phyloP scores from a whole-genome alignment of 2,329 filamentous ascomycete genomes.

The Stachybotrys echinatus region DNA sequence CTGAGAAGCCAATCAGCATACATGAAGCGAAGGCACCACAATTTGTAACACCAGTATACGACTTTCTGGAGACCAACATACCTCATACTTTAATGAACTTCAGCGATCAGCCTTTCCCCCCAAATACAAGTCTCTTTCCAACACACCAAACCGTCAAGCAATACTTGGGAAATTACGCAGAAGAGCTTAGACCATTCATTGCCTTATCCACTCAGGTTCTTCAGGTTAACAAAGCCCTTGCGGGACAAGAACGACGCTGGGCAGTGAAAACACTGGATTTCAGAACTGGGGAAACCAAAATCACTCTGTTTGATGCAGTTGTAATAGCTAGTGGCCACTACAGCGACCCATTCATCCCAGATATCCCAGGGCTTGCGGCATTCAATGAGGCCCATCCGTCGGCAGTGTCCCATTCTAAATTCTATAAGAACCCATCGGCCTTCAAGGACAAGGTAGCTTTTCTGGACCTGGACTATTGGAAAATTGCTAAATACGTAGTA shows the following conservation, averaged over 20 bases:
- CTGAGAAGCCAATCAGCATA: slow-evolving; percentile 38
- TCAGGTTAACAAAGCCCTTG: slow-evolving; percentile 20
- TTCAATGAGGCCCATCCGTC: slow-evolving; percentile 47
- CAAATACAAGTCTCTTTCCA: slow-evolving; percentile 60
- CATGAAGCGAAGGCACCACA: slow-evolving; percentile 26
- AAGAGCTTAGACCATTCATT: slow-evolving; percentile 53
- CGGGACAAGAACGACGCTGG: slow-evolving; percentile 28
- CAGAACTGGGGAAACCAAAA: slow-evolving; percentile 13
- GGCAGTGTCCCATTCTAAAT: slow-evolving; percentile 59
- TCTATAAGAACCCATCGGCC: slow-evolving; percentile 47
- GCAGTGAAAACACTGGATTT: slow-evolving; percentile 30
- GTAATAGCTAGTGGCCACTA: slow-evolving; percentile 60
- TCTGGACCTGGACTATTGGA: too few species aligned
- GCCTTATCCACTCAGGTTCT: slow-evolving; percentile 59
- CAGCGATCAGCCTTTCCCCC: slow-evolving; percentile 54
- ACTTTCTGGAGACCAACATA: slow-evolving; percentile 70
- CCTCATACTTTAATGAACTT: slow-evolving; percentile 67
- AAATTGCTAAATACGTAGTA: slow-evolving; percentile 40
- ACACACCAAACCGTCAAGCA: slow-evolving; percentile 55
- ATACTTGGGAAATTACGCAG: slow-evolving; percentile 62
- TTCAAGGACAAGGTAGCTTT: slow-evolving; percentile 27
- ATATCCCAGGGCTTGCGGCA: slow-evolving; percentile 46
- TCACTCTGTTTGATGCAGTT: slow-evolving; percentile 52
- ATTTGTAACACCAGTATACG: slow-evolving; percentile 69
- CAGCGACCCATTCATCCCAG: slow-evolving; percentile 53